A percentile compares a stretch with the other conserved stretches of the same genome.
Evolutionary conservation across 2,329 filamentous ascomycete species (phyloP).

Genomic region (Sporothrix brunneoviolacea): DNA sequence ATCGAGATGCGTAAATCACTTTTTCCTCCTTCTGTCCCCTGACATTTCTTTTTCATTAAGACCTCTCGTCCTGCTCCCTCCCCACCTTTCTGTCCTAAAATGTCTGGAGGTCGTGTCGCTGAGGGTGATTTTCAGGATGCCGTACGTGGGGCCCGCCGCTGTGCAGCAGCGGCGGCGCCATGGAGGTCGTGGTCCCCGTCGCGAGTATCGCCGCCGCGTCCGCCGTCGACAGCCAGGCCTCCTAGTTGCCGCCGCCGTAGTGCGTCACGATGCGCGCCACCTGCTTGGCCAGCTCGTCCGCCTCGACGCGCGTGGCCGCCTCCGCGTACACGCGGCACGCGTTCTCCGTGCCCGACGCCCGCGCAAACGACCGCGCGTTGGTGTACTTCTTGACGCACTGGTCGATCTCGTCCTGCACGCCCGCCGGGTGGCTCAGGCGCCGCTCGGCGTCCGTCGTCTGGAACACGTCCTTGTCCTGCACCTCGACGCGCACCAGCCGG

Average conservation of each 20-base stretch:
- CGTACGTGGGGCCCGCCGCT: slow-evolving; percentile 10
- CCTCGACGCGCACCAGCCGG: slow-evolving; percentile 87
- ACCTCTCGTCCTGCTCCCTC: no score
- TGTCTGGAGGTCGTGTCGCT: no score
- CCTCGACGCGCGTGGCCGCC: slow-evolving; percentile 80
- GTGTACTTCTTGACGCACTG: slow-evolving; percentile 83
- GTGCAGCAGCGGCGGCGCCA: slow-evolving; percentile 2
- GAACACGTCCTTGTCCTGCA: slow-evolving; percentile 82
- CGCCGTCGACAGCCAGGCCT: background rate
- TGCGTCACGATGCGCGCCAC: slow-evolving; percentile 70
- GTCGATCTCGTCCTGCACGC: slow-evolving; percentile 81
- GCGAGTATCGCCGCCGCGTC: background rate
- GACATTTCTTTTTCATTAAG: no score
- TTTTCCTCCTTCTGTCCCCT: no score
- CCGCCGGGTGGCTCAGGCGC: slow-evolving; percentile 69
- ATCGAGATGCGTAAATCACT: no score
- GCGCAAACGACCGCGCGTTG: slow-evolving; percentile 81
- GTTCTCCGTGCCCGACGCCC: slow-evolving; percentile 92
- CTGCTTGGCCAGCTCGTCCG: slow-evolving; percentile 81
- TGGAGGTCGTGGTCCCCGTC: background rate
- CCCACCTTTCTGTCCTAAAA: no score
- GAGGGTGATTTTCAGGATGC: slow-evolving; percentile 1
- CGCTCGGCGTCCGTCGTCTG: slow-evolving; percentile 89
- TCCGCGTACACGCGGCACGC: slow-evolving; percentile 94
- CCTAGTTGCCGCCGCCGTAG: slow-evolving; percentile 30